These are phyloP conservation scores for Auricularia sp. DNA, from an alignment of 768 basidiomycete species.

Conservation along the genomic window DNA sequence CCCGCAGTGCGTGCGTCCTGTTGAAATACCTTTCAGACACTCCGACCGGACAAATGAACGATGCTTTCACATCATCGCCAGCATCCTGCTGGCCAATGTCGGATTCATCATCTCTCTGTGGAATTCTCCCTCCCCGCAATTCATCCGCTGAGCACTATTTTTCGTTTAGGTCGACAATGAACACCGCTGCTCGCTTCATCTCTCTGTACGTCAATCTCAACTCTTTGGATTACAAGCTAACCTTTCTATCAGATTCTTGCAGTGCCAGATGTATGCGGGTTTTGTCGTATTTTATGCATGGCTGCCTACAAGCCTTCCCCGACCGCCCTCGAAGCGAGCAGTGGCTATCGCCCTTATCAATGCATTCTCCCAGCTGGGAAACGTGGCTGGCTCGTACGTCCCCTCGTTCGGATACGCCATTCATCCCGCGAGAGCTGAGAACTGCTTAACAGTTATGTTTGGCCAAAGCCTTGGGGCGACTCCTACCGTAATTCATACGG, in stretches of 20 bases:
- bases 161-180: constrained; percentile 42
- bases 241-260: constrained; percentile 46
- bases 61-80: constrained; percentile 50
- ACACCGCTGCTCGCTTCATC: constrained; percentile 50
- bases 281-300: constrained; percentile 55
- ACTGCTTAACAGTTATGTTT: constrained; percentile 42
- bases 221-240: background rate
- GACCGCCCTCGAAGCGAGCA: constrained; percentile 79
- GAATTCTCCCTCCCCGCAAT: background rate
- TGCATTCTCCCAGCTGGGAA: constrained; percentile 72
- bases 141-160: constrained; percentile 43
- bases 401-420: constrained; percentile 5
- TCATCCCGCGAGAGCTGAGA: background rate
- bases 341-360: constrained; percentile 81
- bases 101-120: constrained; percentile 57
- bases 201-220: constrained; percentile 36
- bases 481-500: constrained; percentile 60
- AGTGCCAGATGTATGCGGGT: constrained; percentile 65
- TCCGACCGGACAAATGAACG: constrained; percentile 66
- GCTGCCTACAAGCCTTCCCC: constrained; percentile 53
- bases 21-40: constrained; percentile 32
- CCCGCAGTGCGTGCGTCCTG: background rate
- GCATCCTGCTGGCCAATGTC: constrained; percentile 49
- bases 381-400: constrained; percentile 72
- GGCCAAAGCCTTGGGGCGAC: constrained; percentile 62